phyloP scores from a whole-genome alignment of 1,139 yeast species.

The Nakaseomyces bracarensis region DNA sequence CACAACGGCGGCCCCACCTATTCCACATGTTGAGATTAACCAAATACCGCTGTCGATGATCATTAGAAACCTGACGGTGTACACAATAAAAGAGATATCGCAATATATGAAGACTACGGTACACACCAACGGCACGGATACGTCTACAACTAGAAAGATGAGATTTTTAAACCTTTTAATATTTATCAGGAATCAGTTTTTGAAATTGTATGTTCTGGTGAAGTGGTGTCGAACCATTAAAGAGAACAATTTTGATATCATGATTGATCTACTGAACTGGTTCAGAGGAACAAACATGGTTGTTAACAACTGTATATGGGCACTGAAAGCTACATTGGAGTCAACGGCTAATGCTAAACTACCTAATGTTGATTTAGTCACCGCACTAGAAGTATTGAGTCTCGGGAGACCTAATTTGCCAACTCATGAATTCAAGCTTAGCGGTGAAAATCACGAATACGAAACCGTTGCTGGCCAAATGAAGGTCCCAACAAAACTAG shows the following conservation, averaged over 20 bases:
- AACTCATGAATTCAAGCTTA: conserved; percentile 43
- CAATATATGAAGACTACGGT: conserved; percentile 31
- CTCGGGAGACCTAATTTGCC: conserved; percentile 73
- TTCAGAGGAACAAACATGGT: conserved; percentile 71
- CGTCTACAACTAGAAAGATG: conserved; percentile 58
- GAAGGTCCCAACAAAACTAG: conserved; percentile 48
- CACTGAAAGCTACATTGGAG: conserved; percentile 50
- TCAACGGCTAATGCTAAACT: conserved; percentile 74
- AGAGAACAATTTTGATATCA: conserved; percentile 57
- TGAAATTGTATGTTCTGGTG: conserved; percentile 71
- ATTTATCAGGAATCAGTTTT: conserved; percentile 66
- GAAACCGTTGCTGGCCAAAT: conserved; percentile 34
- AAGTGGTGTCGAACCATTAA: conserved; percentile 69
- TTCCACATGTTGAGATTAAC: conserved; percentile 33
- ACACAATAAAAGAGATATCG: conserved; percentile 29
- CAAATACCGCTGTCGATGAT: conserved; percentile 29
- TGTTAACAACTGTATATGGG: conserved; percentile 56
- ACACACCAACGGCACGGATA: conserved; percentile 18
- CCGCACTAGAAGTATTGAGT: conserved; percentile 77
- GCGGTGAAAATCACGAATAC: conserved; percentile 19
- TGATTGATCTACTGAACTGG: conserved; percentile 85
- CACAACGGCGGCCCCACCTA: conserved; percentile 17
- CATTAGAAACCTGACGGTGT: conserved; percentile 30
- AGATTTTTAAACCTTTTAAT: conserved; percentile 61
- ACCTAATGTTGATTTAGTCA: conserved; percentile 80